phyloP scores from a whole-genome alignment of 2,329 filamentous ascomycete genomes.

The Talaromyces sp. region DNA sequence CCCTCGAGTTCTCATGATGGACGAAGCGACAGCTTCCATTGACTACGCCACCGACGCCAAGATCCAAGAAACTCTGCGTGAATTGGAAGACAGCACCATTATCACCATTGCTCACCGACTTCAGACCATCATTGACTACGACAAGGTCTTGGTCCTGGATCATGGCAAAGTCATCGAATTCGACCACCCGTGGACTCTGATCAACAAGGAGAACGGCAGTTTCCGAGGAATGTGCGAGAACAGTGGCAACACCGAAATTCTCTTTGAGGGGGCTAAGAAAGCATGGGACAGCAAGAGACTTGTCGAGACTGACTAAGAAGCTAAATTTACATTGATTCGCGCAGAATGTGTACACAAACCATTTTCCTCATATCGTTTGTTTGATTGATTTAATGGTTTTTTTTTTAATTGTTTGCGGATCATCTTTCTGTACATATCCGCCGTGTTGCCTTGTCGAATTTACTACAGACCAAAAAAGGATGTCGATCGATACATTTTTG shows the following conservation, averaged over 20 bases:
- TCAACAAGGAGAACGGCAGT: slow-evolving; percentile 63
- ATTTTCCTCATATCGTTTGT: background rate
- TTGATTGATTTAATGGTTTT: background rate
- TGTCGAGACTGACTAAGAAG: slow-evolving; percentile 7
- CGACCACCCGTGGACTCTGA: slow-evolving; percentile 79
- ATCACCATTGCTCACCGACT: slow-evolving; percentile 94
- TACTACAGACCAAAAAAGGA: no score
- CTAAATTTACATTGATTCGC: background rate
- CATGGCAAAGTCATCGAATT: slow-evolving; percentile 83
- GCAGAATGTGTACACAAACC: background rate
- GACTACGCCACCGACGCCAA: slow-evolving; percentile 94
- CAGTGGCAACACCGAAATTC: slow-evolving; percentile 56
- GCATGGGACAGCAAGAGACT: slow-evolving; percentile 45
- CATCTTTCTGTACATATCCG: background rate
- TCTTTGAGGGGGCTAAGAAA: slow-evolving; percentile 52
- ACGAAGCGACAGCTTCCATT: slow-evolving; percentile 95
- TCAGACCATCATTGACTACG: slow-evolving; percentile 96
- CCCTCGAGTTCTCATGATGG: slow-evolving; percentile 95
- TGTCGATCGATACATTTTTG: background rate
- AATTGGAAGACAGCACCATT: slow-evolving; percentile 79
- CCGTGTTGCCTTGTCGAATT: background rate
- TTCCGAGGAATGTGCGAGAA: slow-evolving; percentile 67
- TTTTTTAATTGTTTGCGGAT: background rate
- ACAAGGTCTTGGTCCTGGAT: slow-evolving; percentile 92
- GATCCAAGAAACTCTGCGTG: slow-evolving; percentile 94